phyloP scores from a whole-genome alignment of 768 basidiomycete species.

The Mycena metata region DNA sequence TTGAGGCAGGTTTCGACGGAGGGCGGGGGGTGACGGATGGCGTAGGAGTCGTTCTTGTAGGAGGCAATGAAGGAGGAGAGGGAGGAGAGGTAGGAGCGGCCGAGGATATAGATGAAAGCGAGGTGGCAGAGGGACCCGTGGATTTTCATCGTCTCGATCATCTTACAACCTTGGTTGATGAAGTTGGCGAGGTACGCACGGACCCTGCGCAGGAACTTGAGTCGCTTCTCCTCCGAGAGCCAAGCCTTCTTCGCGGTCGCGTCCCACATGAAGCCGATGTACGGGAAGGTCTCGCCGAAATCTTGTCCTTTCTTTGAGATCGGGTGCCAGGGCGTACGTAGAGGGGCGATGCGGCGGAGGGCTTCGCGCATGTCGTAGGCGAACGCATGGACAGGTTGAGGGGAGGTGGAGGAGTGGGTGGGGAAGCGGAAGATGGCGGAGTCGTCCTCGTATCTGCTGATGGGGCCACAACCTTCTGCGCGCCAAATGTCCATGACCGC shows the following conservation, averaged over 20 bases:
- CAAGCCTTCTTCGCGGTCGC: too few species aligned
- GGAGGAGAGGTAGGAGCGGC: slow-evolving; percentile 7
- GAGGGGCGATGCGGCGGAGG: not conserved
- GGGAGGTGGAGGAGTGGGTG: too few species aligned
- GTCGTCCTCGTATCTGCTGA: slow-evolving; percentile 50
- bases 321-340: slow-evolving; percentile 3
- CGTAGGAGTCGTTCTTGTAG: not conserved
- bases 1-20: not conserved
- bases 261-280: not conserved
- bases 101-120: slow-evolving; percentile 4
- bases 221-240: not conserved
- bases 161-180: not conserved
- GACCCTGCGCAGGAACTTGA: slow-evolving; percentile 39
- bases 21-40: not conserved
- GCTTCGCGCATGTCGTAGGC: not conserved
- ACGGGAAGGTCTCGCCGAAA: too few species aligned
- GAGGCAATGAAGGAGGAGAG: slow-evolving; percentile 12
- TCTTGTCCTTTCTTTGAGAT: slow-evolving; percentile 2
- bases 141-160: slow-evolving; percentile 6
- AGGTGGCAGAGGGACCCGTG: slow-evolving; percentile 26
- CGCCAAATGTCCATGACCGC: slow-evolving; percentile 48
- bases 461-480: slow-evolving; percentile 35
- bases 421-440: slow-evolving; percentile 41
- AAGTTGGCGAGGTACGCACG: not conserved
- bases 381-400: not conserved